Base-by-base conservation (phyloP, 2,329 filamentous ascomycete genomes). In the Colletotrichum tropicicola region DNA sequence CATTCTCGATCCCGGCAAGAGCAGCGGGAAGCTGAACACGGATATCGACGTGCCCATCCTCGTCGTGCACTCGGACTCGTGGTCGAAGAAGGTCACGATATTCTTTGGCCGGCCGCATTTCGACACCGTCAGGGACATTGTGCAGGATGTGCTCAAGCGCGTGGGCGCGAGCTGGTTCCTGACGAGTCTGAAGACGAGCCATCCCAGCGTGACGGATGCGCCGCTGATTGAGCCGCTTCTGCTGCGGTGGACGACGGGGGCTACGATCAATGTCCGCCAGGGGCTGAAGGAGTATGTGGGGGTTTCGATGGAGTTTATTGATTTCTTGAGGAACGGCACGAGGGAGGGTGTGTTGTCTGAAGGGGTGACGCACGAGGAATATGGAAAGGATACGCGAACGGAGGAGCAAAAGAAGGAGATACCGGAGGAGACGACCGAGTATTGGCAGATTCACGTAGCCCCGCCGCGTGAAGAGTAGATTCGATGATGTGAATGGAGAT, bases 61-160 rank as follows among this genome's bases (percentile, higher is more conserved):
- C 48, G 79, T 91, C 27, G 78, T 91, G 39, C 87, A 92, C 75
- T 90, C 87, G 49, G 83, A 87, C 65, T 86, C 88, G 7, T 92
- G 89, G 89, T 90, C 87, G 32, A 80, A 80, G 32, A 78, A 79
- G n/a, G 74, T 78, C 63, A 84, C 81, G 32, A 71, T 87, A 48
- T 91, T 91, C 76, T 88, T 87, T 68, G 88, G 86, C 4, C 82
- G 87, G 6, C 84, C 88, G 44, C 89, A 91, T 73, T 91, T 91
- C 64, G 84, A 87, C 35, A 85, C 86, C 0, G 88, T 91, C 7
- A 82, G 81, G 59, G 84, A 85, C 7, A 78, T 91, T 2, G 61
- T 39, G 3, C 3, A 25, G 17, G 48, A 44, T 21, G 86, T 86
- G 2, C 74, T 79, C 19, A 69, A 76, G 62, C 75, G 82, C 58